These are phyloP conservation scores for Diplocarpon mali DNA, from an alignment of 2,329 filamentous ascomycete species.

Conservation along the genomic window DNA sequence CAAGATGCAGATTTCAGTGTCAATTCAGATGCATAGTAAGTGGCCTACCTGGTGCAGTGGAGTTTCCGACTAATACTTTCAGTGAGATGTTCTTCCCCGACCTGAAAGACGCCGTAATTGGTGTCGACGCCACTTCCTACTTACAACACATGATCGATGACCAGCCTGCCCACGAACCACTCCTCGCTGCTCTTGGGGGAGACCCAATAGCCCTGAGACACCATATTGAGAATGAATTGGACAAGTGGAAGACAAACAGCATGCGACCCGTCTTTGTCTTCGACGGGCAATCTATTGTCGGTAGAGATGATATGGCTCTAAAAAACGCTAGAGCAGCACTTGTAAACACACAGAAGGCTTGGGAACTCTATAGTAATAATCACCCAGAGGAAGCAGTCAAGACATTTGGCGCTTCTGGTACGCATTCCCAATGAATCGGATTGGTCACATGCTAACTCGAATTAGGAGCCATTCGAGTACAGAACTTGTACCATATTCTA, in stretches of 20 bases:
- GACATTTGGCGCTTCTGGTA: slow-evolving; percentile 79
- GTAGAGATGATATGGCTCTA: slow-evolving; percentile 59
- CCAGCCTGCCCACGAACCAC: slow-evolving; percentile 65
- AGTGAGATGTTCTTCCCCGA: slow-evolving; percentile 8
- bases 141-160: slow-evolving; percentile 67
- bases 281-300: slow-evolving; percentile 71
- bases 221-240: slow-evolving; percentile 67
- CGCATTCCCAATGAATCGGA: slow-evolving; percentile 10
- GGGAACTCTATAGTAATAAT: slow-evolving; percentile 75
- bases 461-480: slow-evolving; percentile 57
- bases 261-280: slow-evolving; percentile 86
- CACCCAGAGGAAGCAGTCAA: slow-evolving; percentile 70
- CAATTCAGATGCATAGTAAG: slow-evolving; percentile 7
- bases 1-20: slow-evolving; percentile 6
- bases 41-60: not conserved
- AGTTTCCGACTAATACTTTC: not conserved
- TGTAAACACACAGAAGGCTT: slow-evolving; percentile 65
- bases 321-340: slow-evolving; percentile 55
- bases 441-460: slow-evolving; percentile 22
- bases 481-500: slow-evolving; percentile 65
- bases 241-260: slow-evolving; percentile 55
- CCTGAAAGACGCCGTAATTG: slow-evolving; percentile 49
- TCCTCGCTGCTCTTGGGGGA: slow-evolving; percentile 82
- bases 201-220: slow-evolving; percentile 67
- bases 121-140: slow-evolving; percentile 84